phyloP scores from a whole-genome alignment of 2,329 filamentous ascomycete genomes.

The Fonsecaea monophora region DNA sequence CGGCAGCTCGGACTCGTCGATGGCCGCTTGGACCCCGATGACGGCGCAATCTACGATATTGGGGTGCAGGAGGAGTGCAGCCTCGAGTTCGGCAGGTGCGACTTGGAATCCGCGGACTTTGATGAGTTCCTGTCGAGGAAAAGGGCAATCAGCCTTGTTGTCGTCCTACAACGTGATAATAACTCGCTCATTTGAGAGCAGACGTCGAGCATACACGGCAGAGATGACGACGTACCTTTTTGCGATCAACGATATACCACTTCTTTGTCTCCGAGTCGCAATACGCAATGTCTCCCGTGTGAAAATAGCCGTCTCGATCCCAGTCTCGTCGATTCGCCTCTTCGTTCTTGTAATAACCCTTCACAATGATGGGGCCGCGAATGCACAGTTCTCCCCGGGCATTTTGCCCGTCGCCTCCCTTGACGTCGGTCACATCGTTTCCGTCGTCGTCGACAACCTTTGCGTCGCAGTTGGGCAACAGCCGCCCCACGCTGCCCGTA shows the following conservation, averaged over 20 bases:
- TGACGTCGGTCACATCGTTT: conserved; percentile 55
- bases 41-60: conserved; percentile 55
- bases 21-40: conserved; percentile 49
- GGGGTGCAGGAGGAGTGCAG: conserved; percentile 52
- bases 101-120: conserved; percentile 52
- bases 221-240: conserved; percentile 35
- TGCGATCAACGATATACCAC: conserved; percentile 57
- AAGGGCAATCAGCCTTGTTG: background rate
- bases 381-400: conserved; percentile 56
- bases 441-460: conserved; percentile 63
- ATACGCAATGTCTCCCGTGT: conserved; percentile 64
- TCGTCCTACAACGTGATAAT: background rate
- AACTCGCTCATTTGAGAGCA: too few relatives aligned
- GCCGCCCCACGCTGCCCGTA: conserved; percentile 57
- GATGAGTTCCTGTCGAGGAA: conserved; percentile 30
- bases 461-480: conserved; percentile 45
- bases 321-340: conserved; percentile 43
- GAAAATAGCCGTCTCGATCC: conserved; percentile 61
- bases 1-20: conserved; percentile 40
- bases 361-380: conserved; percentile 47
- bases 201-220: too few relatives aligned
- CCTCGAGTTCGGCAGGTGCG: conserved; percentile 56
- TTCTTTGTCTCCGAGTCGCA: conserved; percentile 73
- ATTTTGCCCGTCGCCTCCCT: conserved; percentile 47
- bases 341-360: conserved; percentile 47